These are phyloP conservation scores for Penicillium tannophilum DNA, from an alignment of 495 filamentous ascomycete species.

Conservation along the genomic window DNA sequence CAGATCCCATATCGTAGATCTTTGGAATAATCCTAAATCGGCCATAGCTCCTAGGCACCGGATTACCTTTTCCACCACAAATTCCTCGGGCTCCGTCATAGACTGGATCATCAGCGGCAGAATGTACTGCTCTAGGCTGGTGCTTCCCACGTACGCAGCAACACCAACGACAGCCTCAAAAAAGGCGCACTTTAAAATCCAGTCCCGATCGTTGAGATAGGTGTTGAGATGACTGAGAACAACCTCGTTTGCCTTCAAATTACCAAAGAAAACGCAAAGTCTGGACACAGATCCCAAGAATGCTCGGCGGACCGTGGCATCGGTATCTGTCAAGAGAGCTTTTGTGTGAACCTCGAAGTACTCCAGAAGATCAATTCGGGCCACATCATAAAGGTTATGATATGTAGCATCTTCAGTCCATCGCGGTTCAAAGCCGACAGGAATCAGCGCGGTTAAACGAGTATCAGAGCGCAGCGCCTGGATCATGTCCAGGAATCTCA, in stretches of 20 bases:
- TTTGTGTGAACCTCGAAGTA: constrained; percentile 89
- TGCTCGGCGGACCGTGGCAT: constrained; percentile 85
- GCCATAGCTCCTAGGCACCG: constrained; percentile 89
- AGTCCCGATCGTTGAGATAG: constrained; percentile 94
- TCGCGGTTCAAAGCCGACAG: constrained; percentile 57
- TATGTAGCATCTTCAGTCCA: constrained; percentile 76
- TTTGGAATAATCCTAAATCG: constrained; percentile 81
- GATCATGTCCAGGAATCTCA: constrained; percentile 85
- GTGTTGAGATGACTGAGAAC: constrained; percentile 95
- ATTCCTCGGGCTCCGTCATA: constrained; percentile 93
- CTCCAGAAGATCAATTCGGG: constrained; percentile 72
- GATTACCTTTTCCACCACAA: constrained; percentile 88
- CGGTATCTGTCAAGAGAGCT: constrained; percentile 80
- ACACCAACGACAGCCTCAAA: constrained; percentile 96
- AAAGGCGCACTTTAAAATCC: constrained; percentile 95
- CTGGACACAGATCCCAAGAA: constrained; percentile 93
- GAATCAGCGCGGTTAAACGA: constrained; percentile 74
- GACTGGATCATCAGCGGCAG: constrained; percentile 95
- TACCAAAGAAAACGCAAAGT: constrained; percentile 94
- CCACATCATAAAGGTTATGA: constrained; percentile 80
- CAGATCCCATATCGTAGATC: constrained; percentile 83
- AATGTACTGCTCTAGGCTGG: constrained; percentile 91
- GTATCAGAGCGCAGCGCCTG: constrained; percentile 85
- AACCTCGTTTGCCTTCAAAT: constrained; percentile 84
- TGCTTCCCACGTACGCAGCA: constrained; percentile 83